Conservation (phyloP, 768 basidiomycete species). For the Rhodotorula diobovata region DNA sequence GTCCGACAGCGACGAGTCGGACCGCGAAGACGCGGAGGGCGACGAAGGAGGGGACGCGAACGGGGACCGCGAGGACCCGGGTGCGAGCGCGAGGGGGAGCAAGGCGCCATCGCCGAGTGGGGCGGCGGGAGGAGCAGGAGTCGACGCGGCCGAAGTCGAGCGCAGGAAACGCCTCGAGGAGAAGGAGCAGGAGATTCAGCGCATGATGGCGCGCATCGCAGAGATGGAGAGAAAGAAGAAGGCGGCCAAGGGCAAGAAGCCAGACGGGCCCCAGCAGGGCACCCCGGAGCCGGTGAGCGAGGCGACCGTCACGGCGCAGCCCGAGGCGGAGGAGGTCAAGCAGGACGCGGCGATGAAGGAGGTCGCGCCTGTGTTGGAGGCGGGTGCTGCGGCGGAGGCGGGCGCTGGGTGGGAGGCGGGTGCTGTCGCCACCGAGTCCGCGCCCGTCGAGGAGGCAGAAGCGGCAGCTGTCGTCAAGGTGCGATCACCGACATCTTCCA, state of each 20-base stretch:
- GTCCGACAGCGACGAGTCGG: slow-evolving; percentile 52
- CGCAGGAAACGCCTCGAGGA: slow-evolving; percentile 56
- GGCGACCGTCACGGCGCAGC: not conserved
- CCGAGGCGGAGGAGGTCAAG: not conserved
- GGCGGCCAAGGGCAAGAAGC: slow-evolving; percentile 2
- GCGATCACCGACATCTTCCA: not conserved
- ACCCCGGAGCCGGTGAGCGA: too few relatives aligned
- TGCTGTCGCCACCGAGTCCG: too few relatives aligned
- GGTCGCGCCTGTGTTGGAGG: not conserved
- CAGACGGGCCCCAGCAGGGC: too few relatives aligned
- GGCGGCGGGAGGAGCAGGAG: too few relatives aligned
- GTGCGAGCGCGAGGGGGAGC: slow-evolving; percentile 42
- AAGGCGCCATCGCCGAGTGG: not conserved
- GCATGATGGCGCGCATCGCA: slow-evolving; percentile 23
- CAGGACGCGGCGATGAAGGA: not conserved
- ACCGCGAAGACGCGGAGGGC: slow-evolving; percentile 58
- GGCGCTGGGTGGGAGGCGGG: not conserved
- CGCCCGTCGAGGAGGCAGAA: not conserved
- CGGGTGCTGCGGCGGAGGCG: not conserved
- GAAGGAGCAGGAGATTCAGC: slow-evolving; percentile 52
- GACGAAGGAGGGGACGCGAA: not conserved
- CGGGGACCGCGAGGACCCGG: not conserved
- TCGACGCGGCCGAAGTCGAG: slow-evolving; percentile 27
- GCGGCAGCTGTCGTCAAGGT: not conserved
- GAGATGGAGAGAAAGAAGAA: slow-evolving; percentile 19